Conservation (phyloP, 306 rosid genomes). For the Begonia fuchsioides region DNA sequence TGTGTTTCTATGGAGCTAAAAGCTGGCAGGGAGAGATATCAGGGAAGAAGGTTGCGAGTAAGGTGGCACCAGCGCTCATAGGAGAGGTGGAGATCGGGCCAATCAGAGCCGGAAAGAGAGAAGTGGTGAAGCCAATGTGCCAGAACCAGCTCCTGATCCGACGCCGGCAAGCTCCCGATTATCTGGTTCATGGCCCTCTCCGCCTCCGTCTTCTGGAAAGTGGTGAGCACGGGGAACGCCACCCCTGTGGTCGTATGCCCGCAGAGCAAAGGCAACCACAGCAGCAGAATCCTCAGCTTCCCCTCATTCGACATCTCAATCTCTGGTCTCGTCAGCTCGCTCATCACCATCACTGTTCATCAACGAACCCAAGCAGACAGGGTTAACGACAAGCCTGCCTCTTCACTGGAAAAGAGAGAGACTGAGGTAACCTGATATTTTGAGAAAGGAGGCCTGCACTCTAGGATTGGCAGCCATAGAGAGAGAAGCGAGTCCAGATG, state of each 20-base stretch:
- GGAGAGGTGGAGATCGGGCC: slow-evolving; percentile 22
- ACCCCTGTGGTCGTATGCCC: no score
- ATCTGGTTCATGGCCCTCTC: no score
- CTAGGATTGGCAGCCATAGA: slow-evolving; percentile 14
- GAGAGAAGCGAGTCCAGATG: slow-evolving; percentile 18
- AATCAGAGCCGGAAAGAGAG: slow-evolving; percentile 15
- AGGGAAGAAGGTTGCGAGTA: slow-evolving; percentile 8
- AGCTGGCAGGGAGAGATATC: no score
- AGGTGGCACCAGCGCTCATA: slow-evolving; percentile 23
- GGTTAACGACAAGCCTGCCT: not conserved
- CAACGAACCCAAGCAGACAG: not conserved
- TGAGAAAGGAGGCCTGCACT: slow-evolving; percentile 17
- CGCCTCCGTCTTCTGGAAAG: no score
- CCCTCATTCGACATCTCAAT: slow-evolving; percentile 6
- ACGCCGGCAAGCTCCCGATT: no score
- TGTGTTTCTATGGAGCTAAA: no score
- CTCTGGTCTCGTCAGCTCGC: slow-evolving; percentile 9
- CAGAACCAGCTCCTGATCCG: no score
- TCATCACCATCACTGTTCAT: slow-evolving; percentile 7
- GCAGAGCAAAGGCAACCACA: no score
- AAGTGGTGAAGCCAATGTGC: slow-evolving; percentile 6
- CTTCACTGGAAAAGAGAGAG: not conserved
- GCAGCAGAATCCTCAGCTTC: slow-evolving; percentile 3
- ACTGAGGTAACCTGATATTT: slow-evolving; percentile 14
- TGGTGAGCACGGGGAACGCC: no score